A percentile compares a stretch with the other conserved stretches of the same genome.
phyloP scores from a whole-genome alignment of 345 rosid genomes.

The Salix brachista region DNA sequence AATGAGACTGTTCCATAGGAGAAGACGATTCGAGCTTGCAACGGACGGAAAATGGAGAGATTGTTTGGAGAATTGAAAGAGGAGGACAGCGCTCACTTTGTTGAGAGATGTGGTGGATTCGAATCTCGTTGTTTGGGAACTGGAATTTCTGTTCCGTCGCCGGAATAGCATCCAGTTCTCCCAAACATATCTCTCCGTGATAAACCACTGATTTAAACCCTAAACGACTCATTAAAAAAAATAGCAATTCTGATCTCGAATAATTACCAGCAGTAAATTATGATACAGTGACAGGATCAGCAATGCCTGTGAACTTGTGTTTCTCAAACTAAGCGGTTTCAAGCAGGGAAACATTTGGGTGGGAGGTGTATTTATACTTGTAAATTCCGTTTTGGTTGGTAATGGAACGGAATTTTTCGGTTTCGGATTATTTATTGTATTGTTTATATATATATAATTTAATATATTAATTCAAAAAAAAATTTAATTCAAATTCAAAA shows the following conservation, averaged over 20 bases:
- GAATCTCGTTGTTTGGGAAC: conserved; percentile 88
- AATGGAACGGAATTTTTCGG: too few species aligned
- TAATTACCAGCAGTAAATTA: background rate
- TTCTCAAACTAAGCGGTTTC: too few species aligned
- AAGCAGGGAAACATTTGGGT: too few species aligned
- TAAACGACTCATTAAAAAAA: conserved; percentile 56
- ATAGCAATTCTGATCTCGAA: background rate
- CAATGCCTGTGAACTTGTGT: conserved; percentile 23
- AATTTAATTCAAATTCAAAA: too few species aligned
- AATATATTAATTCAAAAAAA: too few species aligned
- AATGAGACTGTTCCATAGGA: conserved; percentile 47
- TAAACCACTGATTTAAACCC: conserved; percentile 80
- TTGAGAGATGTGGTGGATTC: conserved; percentile 71
- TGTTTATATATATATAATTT: too few species aligned
- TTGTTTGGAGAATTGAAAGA: conserved; percentile 77
- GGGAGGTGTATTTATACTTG: too few species aligned
- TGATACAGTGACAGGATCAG: background rate
- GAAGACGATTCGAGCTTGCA: conserved; percentile 88
- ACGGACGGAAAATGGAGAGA: conserved; percentile 72
- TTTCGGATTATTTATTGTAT: too few species aligned
- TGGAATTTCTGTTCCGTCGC: conserved; percentile 50
- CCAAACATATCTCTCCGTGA: conserved; percentile 69
- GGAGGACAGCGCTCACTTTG: conserved; percentile 88
- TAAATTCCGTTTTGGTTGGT: too few species aligned
- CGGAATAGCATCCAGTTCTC: conserved; percentile 71